These are phyloP conservation scores for Phytophthora hibernalis DNA, from an alignment of 352 stramenopile species.

Conservation along the genomic window DNA sequence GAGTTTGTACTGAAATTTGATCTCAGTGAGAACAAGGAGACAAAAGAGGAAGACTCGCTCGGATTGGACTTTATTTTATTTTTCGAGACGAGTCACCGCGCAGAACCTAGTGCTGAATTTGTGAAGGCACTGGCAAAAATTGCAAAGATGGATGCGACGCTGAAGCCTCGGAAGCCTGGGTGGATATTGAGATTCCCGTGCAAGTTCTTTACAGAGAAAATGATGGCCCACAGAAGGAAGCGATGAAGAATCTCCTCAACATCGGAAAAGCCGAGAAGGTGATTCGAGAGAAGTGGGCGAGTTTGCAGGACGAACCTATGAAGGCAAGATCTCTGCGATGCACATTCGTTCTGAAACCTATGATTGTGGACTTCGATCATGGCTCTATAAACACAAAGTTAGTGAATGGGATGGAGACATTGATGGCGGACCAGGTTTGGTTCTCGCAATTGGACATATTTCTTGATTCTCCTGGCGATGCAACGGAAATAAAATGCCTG, in stretches of 20 bases:
- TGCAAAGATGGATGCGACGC: neutral
- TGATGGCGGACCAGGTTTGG: neutral
- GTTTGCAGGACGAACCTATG: neutral
- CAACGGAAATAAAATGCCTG: neutral
- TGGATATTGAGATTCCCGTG: slow-evolving; percentile 12
- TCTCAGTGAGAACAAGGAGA: slow-evolving; percentile 8
- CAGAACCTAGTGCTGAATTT: neutral
- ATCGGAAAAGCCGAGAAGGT: neutral
- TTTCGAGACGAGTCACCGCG: slow-evolving; percentile 1
- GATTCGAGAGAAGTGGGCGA: neutral
- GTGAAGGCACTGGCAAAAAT: slow-evolving; percentile 3
- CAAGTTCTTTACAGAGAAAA: neutral
- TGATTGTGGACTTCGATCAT: slow-evolving; percentile 3
- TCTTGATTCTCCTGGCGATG: neutral
- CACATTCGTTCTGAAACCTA: slow-evolving; percentile 7
- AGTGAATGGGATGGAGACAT: neutral
- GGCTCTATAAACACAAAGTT: neutral
- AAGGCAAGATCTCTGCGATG: neutral
- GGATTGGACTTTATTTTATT: neutral
- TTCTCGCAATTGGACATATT: neutral
- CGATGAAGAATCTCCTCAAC: neutral
- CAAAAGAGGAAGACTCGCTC: neutral
- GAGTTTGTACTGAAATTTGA: neutral
- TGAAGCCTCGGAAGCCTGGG: neutral
- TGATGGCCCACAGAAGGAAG: neutral